Conservation (phyloP, 2,329 filamentous ascomycete genomes). For the Sarocladium oryzae region DNA sequence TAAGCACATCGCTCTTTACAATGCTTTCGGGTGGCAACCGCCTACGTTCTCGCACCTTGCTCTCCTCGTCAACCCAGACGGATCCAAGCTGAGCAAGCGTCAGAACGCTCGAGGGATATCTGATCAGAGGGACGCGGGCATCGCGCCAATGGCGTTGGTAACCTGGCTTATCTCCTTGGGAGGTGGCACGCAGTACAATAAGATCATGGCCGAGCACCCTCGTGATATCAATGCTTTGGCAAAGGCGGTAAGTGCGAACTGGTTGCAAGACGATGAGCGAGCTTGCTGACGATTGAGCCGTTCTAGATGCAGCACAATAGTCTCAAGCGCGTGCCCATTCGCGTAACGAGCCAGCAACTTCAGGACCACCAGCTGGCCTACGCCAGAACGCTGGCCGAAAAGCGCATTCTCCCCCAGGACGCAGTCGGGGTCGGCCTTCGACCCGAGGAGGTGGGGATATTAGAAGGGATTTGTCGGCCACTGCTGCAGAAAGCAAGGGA, state of each 20-base stretch:
- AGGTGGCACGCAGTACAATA: neutral
- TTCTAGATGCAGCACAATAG: constrained; percentile 1
- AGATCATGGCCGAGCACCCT: constrained; percentile 5
- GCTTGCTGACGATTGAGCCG: neutral
- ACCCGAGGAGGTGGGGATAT: neutral
- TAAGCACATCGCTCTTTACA: constrained; percentile 62
- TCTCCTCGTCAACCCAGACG: constrained; percentile 60
- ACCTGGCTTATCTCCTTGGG: constrained; percentile 2
- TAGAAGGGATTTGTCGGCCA: neutral
- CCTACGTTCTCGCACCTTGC: constrained; percentile 78
- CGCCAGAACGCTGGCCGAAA: neutral
- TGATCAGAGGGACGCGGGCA: neutral
- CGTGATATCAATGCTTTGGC: neutral
- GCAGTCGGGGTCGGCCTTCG: neutral
- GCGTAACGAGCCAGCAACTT: neutral
- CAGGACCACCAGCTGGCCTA: neutral
- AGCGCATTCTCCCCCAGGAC: neutral
- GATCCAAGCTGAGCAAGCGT: constrained; percentile 74
- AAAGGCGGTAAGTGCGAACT: neutral
- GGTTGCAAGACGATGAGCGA: neutral
- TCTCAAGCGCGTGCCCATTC: constrained; percentile 5
- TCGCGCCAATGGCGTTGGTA: constrained; percentile 2
- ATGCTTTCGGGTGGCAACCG: constrained; percentile 67
- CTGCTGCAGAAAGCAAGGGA: neutral
- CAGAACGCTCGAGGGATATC: constrained; percentile 1